phyloP scores from a whole-genome alignment of 306 rosid species.

The Luffa aegyptiaca region DNA sequence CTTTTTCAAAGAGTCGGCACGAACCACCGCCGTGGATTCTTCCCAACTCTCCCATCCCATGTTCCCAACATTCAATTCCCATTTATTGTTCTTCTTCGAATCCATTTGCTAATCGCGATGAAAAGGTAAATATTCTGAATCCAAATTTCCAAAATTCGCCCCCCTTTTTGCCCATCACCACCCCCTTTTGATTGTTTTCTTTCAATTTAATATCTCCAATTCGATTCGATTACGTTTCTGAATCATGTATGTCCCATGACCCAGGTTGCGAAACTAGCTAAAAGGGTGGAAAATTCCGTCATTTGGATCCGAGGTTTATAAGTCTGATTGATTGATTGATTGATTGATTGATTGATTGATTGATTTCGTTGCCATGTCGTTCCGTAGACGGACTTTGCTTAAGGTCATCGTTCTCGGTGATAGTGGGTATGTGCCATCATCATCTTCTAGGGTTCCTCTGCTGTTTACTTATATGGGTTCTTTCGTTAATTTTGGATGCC shows the following conservation, averaged over 20 bases:
- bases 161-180: not conserved
- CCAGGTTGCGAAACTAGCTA: not conserved
- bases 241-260: not conserved
- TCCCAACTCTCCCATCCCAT: not conserved
- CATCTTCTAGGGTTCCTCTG: conserved; percentile 20
- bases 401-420: conserved; percentile 99
- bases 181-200: not conserved
- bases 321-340: not conserved
- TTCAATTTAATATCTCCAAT: not conserved
- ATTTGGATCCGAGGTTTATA: not conserved
- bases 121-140: not conserved
- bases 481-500: not conserved
- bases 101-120: not conserved
- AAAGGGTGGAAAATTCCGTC: not conserved
- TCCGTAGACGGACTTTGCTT: conserved; percentile 87
- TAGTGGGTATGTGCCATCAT: conserved; percentile 50
- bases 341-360: not conserved
- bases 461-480: not conserved
- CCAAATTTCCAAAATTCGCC: not conserved
- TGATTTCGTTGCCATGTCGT: conserved; percentile 43
- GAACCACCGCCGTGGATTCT: not conserved
- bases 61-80: not conserved
- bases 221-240: not conserved
- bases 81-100: not conserved
- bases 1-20: not conserved